Base-by-base conservation (phyloP, 306 rosid genomes). In the Elaeagnus macrophylla region DNA sequence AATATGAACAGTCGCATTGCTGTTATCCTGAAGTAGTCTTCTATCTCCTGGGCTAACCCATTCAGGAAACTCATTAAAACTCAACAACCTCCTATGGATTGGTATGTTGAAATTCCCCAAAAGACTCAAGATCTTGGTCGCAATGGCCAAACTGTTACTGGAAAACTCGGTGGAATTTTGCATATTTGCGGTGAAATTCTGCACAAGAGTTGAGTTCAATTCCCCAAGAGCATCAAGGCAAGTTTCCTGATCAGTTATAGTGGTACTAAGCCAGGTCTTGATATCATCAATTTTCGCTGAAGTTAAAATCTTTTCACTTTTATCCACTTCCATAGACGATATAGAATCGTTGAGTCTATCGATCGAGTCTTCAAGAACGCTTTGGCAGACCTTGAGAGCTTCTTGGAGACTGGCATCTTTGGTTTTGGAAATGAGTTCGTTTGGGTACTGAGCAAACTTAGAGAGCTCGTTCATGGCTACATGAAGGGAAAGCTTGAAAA, bases 131-230 rank as follows among this genome's bases (percentile, higher is more conserved):
- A 91, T 66, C 62, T 51, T 80, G 1, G 86, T 67, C 1, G 74
- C 94, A n/a, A 91, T 83, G 7, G 97, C 95, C 76, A 91, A 72
- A 18, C 96, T 84, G 47, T 91, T 91, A 48, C 97, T 91, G 1
- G 79, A 56, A 12, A 80, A 78, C 68, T 91, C 86, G 3, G 94
- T 84, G 0, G 96, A 80, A 59, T 84, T 91, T 56, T 5, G 59
- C 89, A 80, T 72, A 1, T 67, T 69, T 0, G 44, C 56, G 37
- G 19, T 72, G 14, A 76, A 18, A 0, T 68, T 66, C n/a, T 12
- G 20, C 1, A 66, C 42, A 9, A 65, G 38, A 6, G 81, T 70
- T 49, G 85, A 72, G 52, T 90, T 76, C 51, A 91, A 46, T 7
- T 86, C 96, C 32, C 48, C 64, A 7, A 91, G 60, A 1, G 86